These are phyloP conservation scores for Clavispora vitiphila DNA, from an alignment of 805 yeast species.

Conservation along the genomic window DNA sequence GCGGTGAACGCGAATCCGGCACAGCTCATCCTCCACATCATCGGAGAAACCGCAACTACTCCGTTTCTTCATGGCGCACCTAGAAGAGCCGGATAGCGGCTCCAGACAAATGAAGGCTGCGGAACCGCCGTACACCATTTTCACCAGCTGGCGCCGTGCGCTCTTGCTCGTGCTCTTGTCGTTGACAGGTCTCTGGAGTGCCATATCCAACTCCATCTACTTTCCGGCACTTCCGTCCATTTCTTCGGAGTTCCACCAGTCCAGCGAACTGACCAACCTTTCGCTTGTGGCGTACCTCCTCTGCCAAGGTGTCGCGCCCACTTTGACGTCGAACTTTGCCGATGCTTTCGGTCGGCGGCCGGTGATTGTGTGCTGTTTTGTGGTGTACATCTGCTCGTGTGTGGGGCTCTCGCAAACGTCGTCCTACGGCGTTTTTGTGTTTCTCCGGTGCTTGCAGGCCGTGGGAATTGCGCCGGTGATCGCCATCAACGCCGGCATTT, in stretches of 20 bases:
- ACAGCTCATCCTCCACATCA: background rate
- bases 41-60: background rate
- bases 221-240: slow-evolving; percentile 69
- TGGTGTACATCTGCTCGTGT: slow-evolving; percentile 55
- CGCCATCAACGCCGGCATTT: slow-evolving; percentile 62
- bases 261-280: slow-evolving; percentile 56
- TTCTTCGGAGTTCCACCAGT: slow-evolving; percentile 47
- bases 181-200: slow-evolving; percentile 58
- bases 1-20: too few species aligned
- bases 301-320: slow-evolving; percentile 74
- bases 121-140: slow-evolving; percentile 41
- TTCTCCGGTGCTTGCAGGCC: slow-evolving; percentile 72
- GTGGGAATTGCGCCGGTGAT: slow-evolving; percentile 72
- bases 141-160: slow-evolving; percentile 40
- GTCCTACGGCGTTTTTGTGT: slow-evolving; percentile 56
- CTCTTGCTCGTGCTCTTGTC: slow-evolving; percentile 31
- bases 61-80: background rate
- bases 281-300: slow-evolving; percentile 74
- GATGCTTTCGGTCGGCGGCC: slow-evolving; percentile 75
- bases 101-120: background rate
- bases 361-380: slow-evolving; percentile 48
- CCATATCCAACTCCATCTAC: slow-evolving; percentile 72
- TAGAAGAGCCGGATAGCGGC: background rate
- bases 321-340: slow-evolving; percentile 61
- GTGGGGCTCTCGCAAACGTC: slow-evolving; percentile 60